Conservation (phyloP, 2,329 filamentous ascomycete species). For the Helotiales sp. region DNA sequence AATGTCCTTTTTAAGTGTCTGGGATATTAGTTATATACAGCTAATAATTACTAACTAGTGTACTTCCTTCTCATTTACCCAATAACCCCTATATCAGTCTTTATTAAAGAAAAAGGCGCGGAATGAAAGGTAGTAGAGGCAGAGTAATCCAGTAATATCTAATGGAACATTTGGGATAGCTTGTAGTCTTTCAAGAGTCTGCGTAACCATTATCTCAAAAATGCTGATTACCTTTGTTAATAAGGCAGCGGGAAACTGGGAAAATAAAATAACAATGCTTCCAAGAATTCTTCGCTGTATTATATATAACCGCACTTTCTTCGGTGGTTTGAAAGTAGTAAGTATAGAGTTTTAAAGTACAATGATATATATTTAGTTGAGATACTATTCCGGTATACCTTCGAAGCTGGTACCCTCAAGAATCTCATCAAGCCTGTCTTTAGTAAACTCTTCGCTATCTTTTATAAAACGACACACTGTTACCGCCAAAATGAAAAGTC, state of each 20-base stretch:
- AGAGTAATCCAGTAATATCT: constrained; percentile 17
- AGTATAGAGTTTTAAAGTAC: no score
- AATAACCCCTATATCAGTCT: constrained; percentile 27
- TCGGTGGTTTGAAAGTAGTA: no score
- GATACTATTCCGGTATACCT: no score
- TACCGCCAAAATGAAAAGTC: constrained; percentile 4
- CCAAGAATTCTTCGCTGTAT: no score
- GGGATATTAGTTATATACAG: constrained; percentile 44
- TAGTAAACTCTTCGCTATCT: not conserved
- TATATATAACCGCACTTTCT: no score
- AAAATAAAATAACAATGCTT: no score
- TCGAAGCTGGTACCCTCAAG: not conserved
- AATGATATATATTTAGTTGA: no score
- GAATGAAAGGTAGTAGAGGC: constrained; percentile 42
- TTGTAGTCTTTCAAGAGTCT: no score
- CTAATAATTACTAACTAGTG: constrained; percentile 39
- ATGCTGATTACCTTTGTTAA: no score
- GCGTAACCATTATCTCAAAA: no score
- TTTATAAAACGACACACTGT: constrained; percentile 24
- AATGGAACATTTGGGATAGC: not conserved
- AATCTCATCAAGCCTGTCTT: not conserved
- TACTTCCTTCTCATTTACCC: constrained; percentile 41
- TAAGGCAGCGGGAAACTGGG: no score
- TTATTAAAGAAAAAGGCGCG: constrained; percentile 43
- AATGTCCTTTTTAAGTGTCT: constrained; percentile 34